Conservation (phyloP, 2,329 filamentous ascomycete genomes). For the Rutstroemia sp. region DNA sequence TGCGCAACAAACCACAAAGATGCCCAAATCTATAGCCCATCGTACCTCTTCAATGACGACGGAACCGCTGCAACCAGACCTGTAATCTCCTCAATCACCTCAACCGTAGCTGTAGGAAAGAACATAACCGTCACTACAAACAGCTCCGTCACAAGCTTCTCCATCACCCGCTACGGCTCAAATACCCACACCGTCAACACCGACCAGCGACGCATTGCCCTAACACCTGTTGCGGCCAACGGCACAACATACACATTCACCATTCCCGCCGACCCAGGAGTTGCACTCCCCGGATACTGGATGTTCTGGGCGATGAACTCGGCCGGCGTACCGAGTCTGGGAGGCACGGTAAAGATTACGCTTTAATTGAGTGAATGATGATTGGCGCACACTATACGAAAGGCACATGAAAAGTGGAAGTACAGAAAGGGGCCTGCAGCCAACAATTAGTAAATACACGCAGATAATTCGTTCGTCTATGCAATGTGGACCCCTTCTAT, state of each 20-base stretch:
- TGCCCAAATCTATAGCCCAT: constrained; percentile 47
- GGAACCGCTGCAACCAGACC: constrained; percentile 37
- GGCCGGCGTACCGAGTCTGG: constrained; percentile 39
- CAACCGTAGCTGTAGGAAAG: constrained; percentile 27
- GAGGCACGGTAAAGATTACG: constrained; percentile 10
- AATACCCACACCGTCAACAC: constrained; percentile 50
- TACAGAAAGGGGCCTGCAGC: not conserved
- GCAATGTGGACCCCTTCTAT: not conserved
- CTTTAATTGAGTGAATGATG: not conserved
- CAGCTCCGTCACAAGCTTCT: constrained; percentile 28
- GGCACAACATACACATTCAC: constrained; percentile 32
- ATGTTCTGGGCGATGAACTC: constrained; percentile 44
- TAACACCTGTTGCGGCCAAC: constrained; percentile 27
- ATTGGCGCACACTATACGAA: not conserved
- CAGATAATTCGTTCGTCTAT: not conserved
- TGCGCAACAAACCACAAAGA: constrained; percentile 44
- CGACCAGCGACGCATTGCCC: constrained; percentile 46
- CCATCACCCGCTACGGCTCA: constrained; percentile 41
- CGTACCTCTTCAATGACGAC: constrained; percentile 44
- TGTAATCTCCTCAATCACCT: constrained; percentile 32
- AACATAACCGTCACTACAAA: constrained; percentile 30
- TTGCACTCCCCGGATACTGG: constrained; percentile 46
- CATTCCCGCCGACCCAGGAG: constrained; percentile 40
- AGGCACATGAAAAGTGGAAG: not conserved
- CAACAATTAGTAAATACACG: not conserved